Evolutionary conservation across 257 asterid genomes (phyloP), one percentile per base, ranked within the genome.

Genomic region (Hygrophila difformis): DNA sequence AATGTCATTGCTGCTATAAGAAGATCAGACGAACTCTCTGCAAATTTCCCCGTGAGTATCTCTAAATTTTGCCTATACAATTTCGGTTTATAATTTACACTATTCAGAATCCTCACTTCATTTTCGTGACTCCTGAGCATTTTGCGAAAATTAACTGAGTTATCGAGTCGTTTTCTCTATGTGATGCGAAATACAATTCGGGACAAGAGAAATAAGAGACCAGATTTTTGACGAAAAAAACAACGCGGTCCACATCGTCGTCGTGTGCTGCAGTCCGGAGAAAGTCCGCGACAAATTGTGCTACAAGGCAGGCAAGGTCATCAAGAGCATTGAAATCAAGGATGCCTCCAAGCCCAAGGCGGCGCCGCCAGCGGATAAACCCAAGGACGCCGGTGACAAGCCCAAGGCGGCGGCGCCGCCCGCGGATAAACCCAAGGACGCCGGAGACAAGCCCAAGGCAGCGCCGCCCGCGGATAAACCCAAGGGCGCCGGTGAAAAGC

Each of bases 231-330:
- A 78, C 51, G 95, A 78, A 49, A 77, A 87, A 68, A 53, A 46
- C 10, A 81, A 84, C 42, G 48, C 71, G 28, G 88, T 87, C 43
- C 65, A 58, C 6, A 73, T 87, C 55, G 65, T 49, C 0, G 97
- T 81, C 44, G 82, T 81, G 1, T 76, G 97, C 66, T 81, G 95
- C 49, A 76, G 81, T 67, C 97, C 95, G 0, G 94, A 87, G 64
- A 76, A 63, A 33, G 63, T 84, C 40, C 88, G 94, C 4, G 94
- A 84, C 65, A 84, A 81, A 57, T 37, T 88, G 12, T 74, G 76
- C 17, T 56, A 56, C 29, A 76, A 59, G 45, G 95, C 89, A 29
- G 65, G 82, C 6, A 71, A 62, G 44, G 62, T 57, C 0, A 84
- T 88, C 57, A 70, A 78, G 37, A 70, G 78, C 50, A 84, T 88